A percentile compares a stretch with the other conserved stretches of the same genome.
phyloP scores from a whole-genome alignment of 257 asterid genomes.

The Coffea eugenioides region DNA sequence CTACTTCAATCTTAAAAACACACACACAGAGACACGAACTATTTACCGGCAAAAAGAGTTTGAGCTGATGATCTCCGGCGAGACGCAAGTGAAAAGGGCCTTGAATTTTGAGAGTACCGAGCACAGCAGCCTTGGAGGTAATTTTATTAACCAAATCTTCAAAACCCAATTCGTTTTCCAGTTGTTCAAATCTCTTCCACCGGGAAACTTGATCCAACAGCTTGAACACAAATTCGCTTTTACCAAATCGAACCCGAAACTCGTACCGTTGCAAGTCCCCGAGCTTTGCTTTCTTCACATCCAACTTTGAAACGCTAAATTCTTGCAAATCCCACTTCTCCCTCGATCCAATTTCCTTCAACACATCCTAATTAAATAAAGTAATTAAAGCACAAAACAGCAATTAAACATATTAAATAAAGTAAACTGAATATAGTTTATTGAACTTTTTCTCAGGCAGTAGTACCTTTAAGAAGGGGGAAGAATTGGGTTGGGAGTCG shows the following conservation, averaged over 20 bases:
- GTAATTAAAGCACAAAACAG: neutral
- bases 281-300: constrained; percentile 44
- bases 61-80: constrained; percentile 48
- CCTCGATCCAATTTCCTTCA: constrained; percentile 48
- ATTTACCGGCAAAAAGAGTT: constrained; percentile 61
- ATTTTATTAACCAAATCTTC: constrained; percentile 47
- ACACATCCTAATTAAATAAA: constrained; percentile 37
- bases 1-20: neutral
- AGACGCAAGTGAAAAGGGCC: constrained; percentile 71
- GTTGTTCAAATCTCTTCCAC: constrained; percentile 47
- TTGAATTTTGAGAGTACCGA: constrained; percentile 51
- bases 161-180: constrained; percentile 34
- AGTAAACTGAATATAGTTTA: neutral
- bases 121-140: constrained; percentile 41
- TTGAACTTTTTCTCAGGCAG: too few relatives aligned
- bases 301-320: constrained; percentile 51
- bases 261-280: constrained; percentile 43
- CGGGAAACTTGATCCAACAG: constrained; percentile 51
- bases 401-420: neutral
- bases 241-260: constrained; percentile 47
- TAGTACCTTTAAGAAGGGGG: constrained; percentile 31
- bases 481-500: constrained; percentile 9
- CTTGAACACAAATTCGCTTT: constrained; percentile 47
- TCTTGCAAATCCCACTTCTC: constrained; percentile 68
- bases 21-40: neutral